Evolutionary conservation across 2,329 filamentous ascomycete genomes (phyloP).

Genomic region (Sclerotinia subarctica): DNA sequence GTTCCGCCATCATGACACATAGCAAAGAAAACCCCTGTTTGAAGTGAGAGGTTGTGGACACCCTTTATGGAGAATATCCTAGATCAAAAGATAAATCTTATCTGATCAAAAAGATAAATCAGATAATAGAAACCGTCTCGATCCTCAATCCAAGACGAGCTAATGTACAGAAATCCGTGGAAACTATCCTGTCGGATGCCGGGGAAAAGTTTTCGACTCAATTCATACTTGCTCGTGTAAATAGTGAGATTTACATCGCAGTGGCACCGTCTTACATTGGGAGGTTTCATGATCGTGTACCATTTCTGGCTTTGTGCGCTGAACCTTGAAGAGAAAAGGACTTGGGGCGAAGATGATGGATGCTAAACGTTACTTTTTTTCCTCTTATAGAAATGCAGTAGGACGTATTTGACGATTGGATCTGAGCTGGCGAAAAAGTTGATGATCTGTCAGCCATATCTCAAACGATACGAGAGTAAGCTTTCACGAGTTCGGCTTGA

Average conservation of each 20-base stretch:
- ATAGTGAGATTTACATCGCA: background rate
- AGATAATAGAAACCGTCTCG: background rate
- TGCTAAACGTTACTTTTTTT: background rate
- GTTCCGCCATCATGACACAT: background rate
- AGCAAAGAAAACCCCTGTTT: background rate
- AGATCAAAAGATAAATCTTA: constrained; percentile 5
- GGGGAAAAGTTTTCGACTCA: too few species aligned
- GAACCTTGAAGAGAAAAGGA: background rate
- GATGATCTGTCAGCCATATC: background rate
- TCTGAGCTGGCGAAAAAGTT: background rate
- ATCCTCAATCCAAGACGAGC: background rate
- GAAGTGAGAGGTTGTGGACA: background rate
- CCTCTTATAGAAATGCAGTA: background rate
- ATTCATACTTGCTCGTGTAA: background rate
- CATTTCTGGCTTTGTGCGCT: background rate
- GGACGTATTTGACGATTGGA: background rate
- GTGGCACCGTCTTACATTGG: background rate
- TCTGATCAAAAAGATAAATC: constrained; percentile 18
- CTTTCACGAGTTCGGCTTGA: background rate
- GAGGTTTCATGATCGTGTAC: background rate
- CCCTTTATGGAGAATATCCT: background rate
- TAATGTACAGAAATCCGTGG: background rate
- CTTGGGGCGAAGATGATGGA: background rate
- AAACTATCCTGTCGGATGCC: background rate
- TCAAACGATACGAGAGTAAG: background rate